Base-by-base conservation (phyloP, 2,329 filamentous ascomycete genomes). In the Ophiostoma tasmaniense region DNA sequence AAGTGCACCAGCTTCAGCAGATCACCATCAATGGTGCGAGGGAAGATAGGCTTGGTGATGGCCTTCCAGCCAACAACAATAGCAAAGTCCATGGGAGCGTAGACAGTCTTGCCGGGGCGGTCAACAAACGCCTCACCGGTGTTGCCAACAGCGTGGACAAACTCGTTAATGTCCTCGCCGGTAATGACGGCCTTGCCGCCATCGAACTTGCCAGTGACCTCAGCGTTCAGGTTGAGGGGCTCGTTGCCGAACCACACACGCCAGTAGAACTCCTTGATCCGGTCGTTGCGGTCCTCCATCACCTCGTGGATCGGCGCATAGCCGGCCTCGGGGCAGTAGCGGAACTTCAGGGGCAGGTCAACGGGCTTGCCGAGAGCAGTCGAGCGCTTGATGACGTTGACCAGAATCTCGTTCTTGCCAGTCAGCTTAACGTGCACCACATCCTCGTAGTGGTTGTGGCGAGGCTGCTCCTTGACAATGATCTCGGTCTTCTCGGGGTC, bases 181-280 rank as follows among this genome's bases (percentile, higher is more conserved):
- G 92, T 97, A 73, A 99, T 93, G 33, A 87, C 92, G 5, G 92
- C 87, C 74, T 89, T 89, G 73, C 95, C 95, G 76, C 95, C 95
- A 73, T 95, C 92, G 76, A 99, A 99, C 74, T 88, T 89, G 76
- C 91, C 90, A 6, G 92, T 93, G 67, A 97, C 91, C 45, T 91
- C 84, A 20, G 90, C 89, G 75, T 97, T 90, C 68, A 97, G 91
- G 68, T 96, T 89, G 66, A 96, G 85, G 61, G 85, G 80, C 76
- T 97, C 93, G 71, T 93, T 86, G 59, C 93, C 95, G 75, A 99
- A 99, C 95, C 95, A 99, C 73, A 96, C 89, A 74, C 89, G 89
- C 88, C 96, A 99, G 85, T 99, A 99, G 79, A 99, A 99, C 79
- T 97, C 92, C 84, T 99, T 99, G 84, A 99, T 98, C 73, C 92